phyloP scores from a whole-genome alignment of 192 early-diverging fungal species.

The Mortierella antarctica region DNA sequence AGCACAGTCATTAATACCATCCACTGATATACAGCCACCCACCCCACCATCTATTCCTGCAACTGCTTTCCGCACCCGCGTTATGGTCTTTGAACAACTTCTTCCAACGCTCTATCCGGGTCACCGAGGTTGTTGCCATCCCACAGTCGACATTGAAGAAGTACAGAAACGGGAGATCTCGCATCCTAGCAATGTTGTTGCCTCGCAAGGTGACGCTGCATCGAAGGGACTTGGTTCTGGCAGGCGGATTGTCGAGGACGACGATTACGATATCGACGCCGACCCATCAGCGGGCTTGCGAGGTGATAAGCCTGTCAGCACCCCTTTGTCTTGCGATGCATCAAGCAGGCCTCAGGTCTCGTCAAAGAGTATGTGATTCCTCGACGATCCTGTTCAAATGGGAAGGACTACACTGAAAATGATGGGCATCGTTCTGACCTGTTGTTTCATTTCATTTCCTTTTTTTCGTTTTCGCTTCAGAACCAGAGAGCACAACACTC shows the following conservation, averaged over 20 bases:
- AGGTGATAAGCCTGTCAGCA: neutral
- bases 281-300: slow-evolving; percentile 8
- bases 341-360: neutral
- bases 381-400: neutral
- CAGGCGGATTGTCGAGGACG: slow-evolving; percentile 41
- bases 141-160: slow-evolving; percentile 35
- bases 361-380: neutral
- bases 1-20: neutral
- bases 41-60: slow-evolving; percentile 46
- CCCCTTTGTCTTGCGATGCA: neutral
- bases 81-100: slow-evolving; percentile 83
- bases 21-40: neutral
- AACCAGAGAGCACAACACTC: slow-evolving; percentile 28
- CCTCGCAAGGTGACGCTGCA: neutral
- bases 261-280: slow-evolving; percentile 42
- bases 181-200: neutral
- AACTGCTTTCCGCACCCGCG: slow-evolving; percentile 74
- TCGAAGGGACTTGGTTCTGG: slow-evolving; percentile 33
- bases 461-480: neutral
- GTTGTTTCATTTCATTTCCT: neutral
- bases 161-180: slow-evolving; percentile 15
- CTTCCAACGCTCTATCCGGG: slow-evolving; percentile 67
- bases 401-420: no score
- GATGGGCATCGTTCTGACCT: neutral
- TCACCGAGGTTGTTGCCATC: slow-evolving; percentile 53